A percentile compares a stretch with the other conserved stretches of the same genome.
These are phyloP conservation scores for Diddensiella santjacobensis DNA, from an alignment of 805 yeast species.

Conservation along the genomic window DNA sequence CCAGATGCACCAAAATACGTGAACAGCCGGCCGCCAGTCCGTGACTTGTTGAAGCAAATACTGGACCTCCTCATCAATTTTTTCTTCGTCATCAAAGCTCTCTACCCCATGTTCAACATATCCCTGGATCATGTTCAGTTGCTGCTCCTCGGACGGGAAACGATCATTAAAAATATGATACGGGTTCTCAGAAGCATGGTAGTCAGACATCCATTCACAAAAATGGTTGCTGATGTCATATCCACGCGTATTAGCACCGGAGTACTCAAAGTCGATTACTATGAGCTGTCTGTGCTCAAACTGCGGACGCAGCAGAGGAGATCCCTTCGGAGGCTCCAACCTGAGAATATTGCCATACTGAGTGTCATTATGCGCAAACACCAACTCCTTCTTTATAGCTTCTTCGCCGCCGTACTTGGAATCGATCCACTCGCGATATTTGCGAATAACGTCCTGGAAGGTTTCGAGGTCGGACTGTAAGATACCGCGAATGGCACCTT, in stretches of 20 bases:
- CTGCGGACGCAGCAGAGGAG: conserved; percentile 46
- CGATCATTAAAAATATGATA: conserved; percentile 51
- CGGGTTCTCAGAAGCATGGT: conserved; percentile 57
- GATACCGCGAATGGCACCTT: conserved; percentile 25
- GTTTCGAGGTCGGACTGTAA: conserved; percentile 41
- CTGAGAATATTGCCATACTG: conserved; percentile 91
- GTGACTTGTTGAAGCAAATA: conserved; percentile 59
- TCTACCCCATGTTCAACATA: conserved; percentile 56
- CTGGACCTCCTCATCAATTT: conserved; percentile 44
- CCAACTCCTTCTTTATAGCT: conserved; percentile 47
- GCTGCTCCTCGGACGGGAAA: conserved; percentile 69
- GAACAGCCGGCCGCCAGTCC: conserved; percentile 78
- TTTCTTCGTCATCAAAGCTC: conserved; percentile 33
- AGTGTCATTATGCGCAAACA: conserved; percentile 93
- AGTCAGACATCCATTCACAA: conserved; percentile 96
- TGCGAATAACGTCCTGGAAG: conserved; percentile 46
- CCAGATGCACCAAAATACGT: conserved; percentile 86
- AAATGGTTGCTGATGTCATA: conserved; percentile 91
- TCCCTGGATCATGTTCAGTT: conserved; percentile 66
- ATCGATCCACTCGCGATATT: conserved; percentile 63
- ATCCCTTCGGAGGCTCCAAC: conserved; percentile 44
- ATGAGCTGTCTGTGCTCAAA: conserved; percentile 69
- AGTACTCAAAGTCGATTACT: conserved; percentile 94
- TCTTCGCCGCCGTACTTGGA: conserved; percentile 43
- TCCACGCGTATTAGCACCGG: conserved; percentile 87